Conservation (phyloP, 2,329 filamentous ascomycete genomes). For the Penicillium sp. region DNA sequence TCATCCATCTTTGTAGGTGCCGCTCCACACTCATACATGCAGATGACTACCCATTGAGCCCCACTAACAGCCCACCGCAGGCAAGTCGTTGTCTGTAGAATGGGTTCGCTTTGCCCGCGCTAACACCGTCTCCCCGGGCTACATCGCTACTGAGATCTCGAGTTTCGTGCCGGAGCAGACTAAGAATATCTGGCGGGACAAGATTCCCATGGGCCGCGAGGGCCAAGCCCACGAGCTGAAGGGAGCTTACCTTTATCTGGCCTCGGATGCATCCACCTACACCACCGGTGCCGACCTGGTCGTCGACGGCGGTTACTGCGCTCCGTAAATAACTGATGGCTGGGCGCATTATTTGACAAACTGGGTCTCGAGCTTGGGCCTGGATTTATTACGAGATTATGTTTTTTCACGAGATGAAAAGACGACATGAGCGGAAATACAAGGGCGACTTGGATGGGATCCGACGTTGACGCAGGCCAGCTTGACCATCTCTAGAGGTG, state of each 20-base stretch:
- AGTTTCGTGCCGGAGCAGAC: conserved; percentile 63
- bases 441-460: too few relatives aligned
- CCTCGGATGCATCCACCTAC: conserved; percentile 78
- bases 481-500: too few relatives aligned
- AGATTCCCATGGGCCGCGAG: conserved; percentile 76
- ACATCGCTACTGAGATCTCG: conserved; percentile 71
- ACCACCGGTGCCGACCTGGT: conserved; percentile 72
- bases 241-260: conserved; percentile 77
- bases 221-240: conserved; percentile 73
- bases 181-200: conserved; percentile 71
- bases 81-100: conserved; percentile 69
- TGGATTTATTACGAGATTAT: not conserved
- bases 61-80: conserved; percentile 36
- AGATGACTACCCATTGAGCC: conserved; percentile 46
- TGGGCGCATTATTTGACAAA: not conserved
- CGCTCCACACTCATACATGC: conserved; percentile 25
- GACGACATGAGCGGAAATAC: too few relatives aligned
- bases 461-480: too few relatives aligned
- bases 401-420: too few relatives aligned
- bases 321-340: not conserved
- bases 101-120: conserved; percentile 72
- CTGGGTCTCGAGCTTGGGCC: conserved; percentile 7
- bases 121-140: conserved; percentile 72
- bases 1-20: conserved; percentile 48
- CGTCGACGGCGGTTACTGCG: conserved; percentile 68